A percentile compares a stretch with the other conserved stretches of the same genome.
Conservation (phyloP, 1,284 basidiomycete species). For the Hymenochaete sp. region DNA sequence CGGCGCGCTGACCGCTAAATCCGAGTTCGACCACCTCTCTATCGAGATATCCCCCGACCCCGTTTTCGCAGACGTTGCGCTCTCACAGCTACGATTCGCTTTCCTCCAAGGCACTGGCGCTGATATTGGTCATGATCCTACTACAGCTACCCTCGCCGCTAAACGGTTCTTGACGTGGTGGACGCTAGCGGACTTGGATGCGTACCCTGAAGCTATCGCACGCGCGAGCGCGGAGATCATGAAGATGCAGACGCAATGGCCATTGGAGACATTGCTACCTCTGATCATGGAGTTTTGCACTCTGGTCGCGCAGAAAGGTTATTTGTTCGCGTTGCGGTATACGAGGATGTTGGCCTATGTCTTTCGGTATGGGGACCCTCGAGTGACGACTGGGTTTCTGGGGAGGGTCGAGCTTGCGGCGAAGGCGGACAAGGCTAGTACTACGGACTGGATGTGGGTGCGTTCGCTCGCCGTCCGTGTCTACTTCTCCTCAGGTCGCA, state of each 20-base stretch:
- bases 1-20: conserved; percentile 8
- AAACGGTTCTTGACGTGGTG: conserved; percentile 13
- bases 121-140: too few relatives aligned
- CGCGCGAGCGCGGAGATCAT: conserved; percentile 1
- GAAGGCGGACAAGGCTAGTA: neutral
- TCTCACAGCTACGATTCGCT: conserved; percentile 1
- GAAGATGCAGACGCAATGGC: conserved; percentile 1
- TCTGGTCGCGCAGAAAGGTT: conserved; percentile 1
- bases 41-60: neutral
- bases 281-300: conserved; percentile 13
- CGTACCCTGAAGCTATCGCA: conserved; percentile 1
- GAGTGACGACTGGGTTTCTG: conserved; percentile 8
- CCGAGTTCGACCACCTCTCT: conserved; percentile 9
- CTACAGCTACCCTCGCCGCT: too few relatives aligned
- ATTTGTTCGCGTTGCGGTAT: neutral
- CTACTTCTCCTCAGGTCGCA: conserved; percentile 11
- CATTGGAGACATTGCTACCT: conserved; percentile 13
- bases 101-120: too few relatives aligned
- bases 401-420: conserved; percentile 6
- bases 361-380: conserved; percentile 10
- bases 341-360: conserved; percentile 8
- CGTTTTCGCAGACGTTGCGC: conserved; percentile 3
- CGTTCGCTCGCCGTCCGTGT: conserved; percentile 10
- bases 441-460: conserved; percentile 7
- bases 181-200: neutral